Evolutionary conservation across 2,329 filamentous ascomycete genomes (phyloP), one percentile per base, ranked within the genome.

Genomic region (Exserohilum turcica): DNA sequence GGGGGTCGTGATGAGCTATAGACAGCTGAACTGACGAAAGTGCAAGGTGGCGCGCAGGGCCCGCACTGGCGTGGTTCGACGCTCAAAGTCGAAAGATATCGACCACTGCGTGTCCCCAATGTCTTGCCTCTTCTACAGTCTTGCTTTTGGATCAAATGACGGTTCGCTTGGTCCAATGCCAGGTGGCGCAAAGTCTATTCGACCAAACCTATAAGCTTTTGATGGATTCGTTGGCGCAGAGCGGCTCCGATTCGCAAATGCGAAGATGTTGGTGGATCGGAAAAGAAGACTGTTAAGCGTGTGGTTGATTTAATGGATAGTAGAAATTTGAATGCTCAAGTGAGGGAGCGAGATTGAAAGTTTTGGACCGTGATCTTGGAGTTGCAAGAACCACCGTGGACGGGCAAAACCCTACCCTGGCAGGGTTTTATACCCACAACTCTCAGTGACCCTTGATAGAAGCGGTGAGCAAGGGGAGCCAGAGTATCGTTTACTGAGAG

Each of bases 331-430:
- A 21, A 48, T 38, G 29, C 29, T 45, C 33, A 48, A 37, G 47
- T 59, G 48, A 59, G 50, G 49, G 49, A 46, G 47, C 13, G 6
- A 28, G n/a, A 6, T 3, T 43, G 33, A 24, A 33, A n/a, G n/a
- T 48, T 36, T 52, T 48, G 10, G n/a, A 21, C 19, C 31, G n/a
- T 52, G 29, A 40, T 38, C 31, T 24, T 16, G 8, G 39, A 33
- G 4, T 28, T 6, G 24, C 29, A 39, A 48, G 38, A 44, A 36
- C 44, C 19, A 16, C 19, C 10, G 13, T 46, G 43, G 13, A 27
- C 10, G 38, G 47, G 18, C 37, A 43, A 40, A 37, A 2, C 29
- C 12, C 12, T 13, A 19, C 0, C 18, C 1, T 4, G 28, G 10
- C 8, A 31, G 15, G 5, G 13, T 31, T 28, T 18, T 44, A 27